Base-by-base conservation (phyloP, 2,329 filamentous ascomycete species). In the Rutstroemia sp. region DNA sequence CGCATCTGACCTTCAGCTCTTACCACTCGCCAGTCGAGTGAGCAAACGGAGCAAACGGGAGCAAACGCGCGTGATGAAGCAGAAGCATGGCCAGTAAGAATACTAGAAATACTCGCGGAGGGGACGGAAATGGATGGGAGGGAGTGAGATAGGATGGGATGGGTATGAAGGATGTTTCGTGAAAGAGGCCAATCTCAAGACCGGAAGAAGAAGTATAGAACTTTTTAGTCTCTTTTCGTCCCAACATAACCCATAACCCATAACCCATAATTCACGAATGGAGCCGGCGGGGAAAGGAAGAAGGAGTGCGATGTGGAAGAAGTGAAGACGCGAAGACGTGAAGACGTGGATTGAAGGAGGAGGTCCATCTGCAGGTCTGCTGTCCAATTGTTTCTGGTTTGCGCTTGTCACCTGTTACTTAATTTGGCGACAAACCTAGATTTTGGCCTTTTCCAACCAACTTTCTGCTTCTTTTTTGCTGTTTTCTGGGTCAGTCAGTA, bases 341-440 rank as follows among this genome's bases (percentile, higher is more conserved):
- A 23, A 23, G 23, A 23, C 23, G 23, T 23, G 23, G 23, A 23
- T 21, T 27, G 37, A 16, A n/a, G n/a, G 27, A 39, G 34, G 21
- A 48, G 34, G 30, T 41, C 17, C 21, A 8, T 38, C 10, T 27
- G 16, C 25, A 42, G 45, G 52, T 55, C 52, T 48, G 52, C 25
- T 55, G 52, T 42, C 46, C 52, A 55, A 55, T 55, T 55, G 46
- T 55, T 45, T 55, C 53, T 42, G 19, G 19, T 34, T n/a, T 9
- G 16, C n/a, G 27, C 46, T 17, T 54, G 21, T 38, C 17, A 23
- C 14, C 14, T 46, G 23, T 6, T 42, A 14, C 52, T 49, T 49
- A 16, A 25, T 50, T 37, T 16, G 37, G 52, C n/a, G 21, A 41
- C 16, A 30, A 54, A 30, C 27, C 27, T 27, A 27, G 38, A 16